phyloP scores from a whole-genome alignment of 2,329 filamentous ascomycete species.

The Coniella vitis region DNA sequence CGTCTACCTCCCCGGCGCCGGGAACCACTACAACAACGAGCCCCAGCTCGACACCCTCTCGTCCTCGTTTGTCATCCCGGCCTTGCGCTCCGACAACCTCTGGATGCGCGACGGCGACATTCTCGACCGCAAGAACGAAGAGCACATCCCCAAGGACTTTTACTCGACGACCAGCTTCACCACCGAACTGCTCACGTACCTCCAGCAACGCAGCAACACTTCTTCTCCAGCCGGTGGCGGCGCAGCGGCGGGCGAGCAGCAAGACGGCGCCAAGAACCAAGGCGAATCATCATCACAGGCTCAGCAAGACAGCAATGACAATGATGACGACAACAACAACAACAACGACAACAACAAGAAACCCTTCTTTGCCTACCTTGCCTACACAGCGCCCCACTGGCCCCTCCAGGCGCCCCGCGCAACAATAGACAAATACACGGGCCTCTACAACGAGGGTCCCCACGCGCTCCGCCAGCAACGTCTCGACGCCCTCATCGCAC shows the following conservation, averaged over 20 bases:
- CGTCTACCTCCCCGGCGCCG: conserved; percentile 53
- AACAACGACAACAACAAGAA: conserved; percentile 26
- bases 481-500: conserved; percentile 46
- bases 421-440: conserved; percentile 48
- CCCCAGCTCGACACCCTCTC: conserved; percentile 32
- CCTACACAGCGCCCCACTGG: conserved; percentile 59
- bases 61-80: conserved; percentile 23
- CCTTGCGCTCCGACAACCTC: conserved; percentile 30
- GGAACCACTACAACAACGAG: conserved; percentile 47
- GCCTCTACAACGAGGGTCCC: conserved; percentile 54
- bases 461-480: conserved; percentile 46
- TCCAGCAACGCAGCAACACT: conserved; percentile 36
- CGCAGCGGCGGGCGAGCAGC: too few species aligned
- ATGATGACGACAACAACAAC: conserved; percentile 43
- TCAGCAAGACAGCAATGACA: too few species aligned
- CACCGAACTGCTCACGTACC: conserved; percentile 43
- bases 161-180: conserved; percentile 46
- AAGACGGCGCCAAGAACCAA: too few species aligned
- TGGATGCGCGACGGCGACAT: conserved; percentile 32
- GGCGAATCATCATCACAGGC: too few species aligned
- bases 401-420: conserved; percentile 51
- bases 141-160: conserved; percentile 39
- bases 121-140: conserved; percentile 27
- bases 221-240: too few species aligned
- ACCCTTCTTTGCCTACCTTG: conserved; percentile 54